Base-by-base conservation (phyloP, 768 basidiomycete species). In the Lenzites betulinus region DNA sequence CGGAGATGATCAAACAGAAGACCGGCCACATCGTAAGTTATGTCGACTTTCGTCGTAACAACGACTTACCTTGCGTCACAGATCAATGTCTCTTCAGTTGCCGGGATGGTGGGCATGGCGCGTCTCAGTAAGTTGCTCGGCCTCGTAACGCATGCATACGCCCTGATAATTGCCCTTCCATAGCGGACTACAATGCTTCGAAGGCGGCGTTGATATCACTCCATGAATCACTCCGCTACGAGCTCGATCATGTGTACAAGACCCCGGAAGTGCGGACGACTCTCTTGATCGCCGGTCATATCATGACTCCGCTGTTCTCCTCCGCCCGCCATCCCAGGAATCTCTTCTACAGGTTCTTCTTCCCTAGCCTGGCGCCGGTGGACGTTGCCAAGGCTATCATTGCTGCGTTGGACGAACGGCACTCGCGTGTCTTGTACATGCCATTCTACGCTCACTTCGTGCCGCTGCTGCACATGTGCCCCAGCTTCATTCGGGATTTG, bases 171-270 rank as follows among this genome's bases (percentile, higher is more conserved):
- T n/a, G 3, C 13, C 38, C 4, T 1, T 25, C 4, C 46, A 22
- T 57, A 93, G 92, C 87, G 68, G 93, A 96, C 75, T 98, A 99
- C 72, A 82, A 81, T 71, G 93, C 94, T 9, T 93, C 93, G 25
- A 99, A 99, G 77, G 92, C 94, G 12, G 95, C 95, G n/a, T 70
- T 90, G 22, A 77, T 91, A 16, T 83, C 83, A 33, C 74, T 98
- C 46, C 87, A 96, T 66, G 90, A 95, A 64, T 88, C 90, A 15
- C 80, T 99, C 53, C 83, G 93, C 52, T 90, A 87, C 66, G 96
- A 99, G 72, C 84, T 98, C 18, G 90, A 95, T 71, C 85, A 88
- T 38, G 67, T 88, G n/a, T 89, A 93, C 75, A 77, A 83, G 39
- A 79, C 85, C 30, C 90, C 90, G 1, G 72, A 77, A 43, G 86